Conservation (phyloP, 2,329 filamentous ascomycete genomes). For the Fusarium sp. region DNA sequence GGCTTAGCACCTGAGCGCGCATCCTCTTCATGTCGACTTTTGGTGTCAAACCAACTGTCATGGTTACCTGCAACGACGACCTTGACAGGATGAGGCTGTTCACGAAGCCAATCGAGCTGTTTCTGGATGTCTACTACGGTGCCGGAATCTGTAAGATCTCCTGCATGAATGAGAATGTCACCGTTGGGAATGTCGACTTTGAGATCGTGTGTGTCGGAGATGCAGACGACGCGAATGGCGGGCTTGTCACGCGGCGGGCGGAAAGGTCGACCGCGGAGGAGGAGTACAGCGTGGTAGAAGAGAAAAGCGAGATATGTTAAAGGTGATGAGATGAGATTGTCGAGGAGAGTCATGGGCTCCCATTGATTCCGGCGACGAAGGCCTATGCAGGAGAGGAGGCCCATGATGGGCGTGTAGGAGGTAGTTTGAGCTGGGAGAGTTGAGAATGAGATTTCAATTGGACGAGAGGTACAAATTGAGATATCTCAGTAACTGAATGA, state of each 20-base stretch:
- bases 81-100: slow-evolving; percentile 80
- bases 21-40: slow-evolving; percentile 67
- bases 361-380: slow-evolving; percentile 59
- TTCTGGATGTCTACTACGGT: slow-evolving; percentile 77
- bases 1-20: slow-evolving; percentile 61
- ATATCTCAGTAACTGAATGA: background rate
- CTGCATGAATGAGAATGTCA: slow-evolving; percentile 89
- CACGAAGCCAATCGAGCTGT: slow-evolving; percentile 84
- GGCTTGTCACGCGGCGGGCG: slow-evolving; percentile 63
- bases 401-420: slow-evolving; percentile 48
- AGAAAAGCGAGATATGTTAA: slow-evolving; percentile 70
- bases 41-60: slow-evolving; percentile 83
- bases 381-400: slow-evolving; percentile 56
- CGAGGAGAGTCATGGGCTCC: slow-evolving; percentile 64
- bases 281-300: slow-evolving; percentile 71
- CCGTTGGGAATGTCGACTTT: slow-evolving; percentile 73
- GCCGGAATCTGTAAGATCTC: slow-evolving; percentile 82
- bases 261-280: slow-evolving; percentile 74
- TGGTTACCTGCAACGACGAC: slow-evolving; percentile 89
- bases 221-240: slow-evolving; percentile 81
- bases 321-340: slow-evolving; percentile 74
- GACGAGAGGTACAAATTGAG: background rate
- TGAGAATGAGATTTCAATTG: background rate
- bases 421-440: background rate
- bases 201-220: slow-evolving; percentile 87